Percentiles rank a stretch among this genome's conserved stretches.
These are phyloP conservation scores for Penicillium brevicompactum DNA, from an alignment of 2,329 filamentous ascomycete species.

Conservation along the genomic window DNA sequence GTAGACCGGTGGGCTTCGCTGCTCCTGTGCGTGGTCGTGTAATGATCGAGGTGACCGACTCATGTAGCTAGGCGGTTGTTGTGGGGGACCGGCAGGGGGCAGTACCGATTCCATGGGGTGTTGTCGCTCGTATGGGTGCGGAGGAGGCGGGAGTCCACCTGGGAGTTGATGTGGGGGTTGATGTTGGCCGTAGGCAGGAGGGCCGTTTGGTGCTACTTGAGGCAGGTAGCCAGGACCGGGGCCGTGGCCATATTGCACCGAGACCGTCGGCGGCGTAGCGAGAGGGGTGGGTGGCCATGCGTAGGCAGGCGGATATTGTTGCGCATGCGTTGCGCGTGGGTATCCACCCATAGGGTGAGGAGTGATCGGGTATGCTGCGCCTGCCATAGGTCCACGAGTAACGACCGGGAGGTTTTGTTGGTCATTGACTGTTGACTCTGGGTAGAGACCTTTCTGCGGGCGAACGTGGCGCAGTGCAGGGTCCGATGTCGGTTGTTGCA, in stretches of 20 bases:
- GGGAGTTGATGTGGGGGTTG: constrained; percentile 26
- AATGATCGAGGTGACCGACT: constrained; percentile 31
- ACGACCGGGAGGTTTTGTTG: constrained; percentile 77
- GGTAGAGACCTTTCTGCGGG: constrained; percentile 93
- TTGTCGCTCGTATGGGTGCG: constrained; percentile 36
- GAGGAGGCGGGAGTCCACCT: constrained; percentile 28
- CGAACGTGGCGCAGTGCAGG: constrained; percentile 77
- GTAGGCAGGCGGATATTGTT: constrained; percentile 44
- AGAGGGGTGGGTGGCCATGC: constrained; percentile 49
- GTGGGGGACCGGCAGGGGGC: constrained; percentile 25
- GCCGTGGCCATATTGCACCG: constrained; percentile 35
- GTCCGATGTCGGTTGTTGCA: constrained; percentile 82
- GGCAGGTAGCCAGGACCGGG: constrained; percentile 37
- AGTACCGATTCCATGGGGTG: constrained; percentile 33
- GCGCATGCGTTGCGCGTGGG: constrained; percentile 46
- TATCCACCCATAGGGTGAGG: constrained; percentile 59
- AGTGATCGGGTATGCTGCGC: constrained; percentile 55
- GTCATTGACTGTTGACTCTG: constrained; percentile 90
- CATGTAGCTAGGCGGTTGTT: constrained; percentile 24
- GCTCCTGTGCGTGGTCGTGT: constrained; percentile 29
- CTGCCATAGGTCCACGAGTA: constrained; percentile 71
- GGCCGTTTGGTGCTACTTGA: constrained; percentile 34
- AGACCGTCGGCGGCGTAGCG: constrained; percentile 44
- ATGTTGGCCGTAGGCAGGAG: constrained; percentile 35
- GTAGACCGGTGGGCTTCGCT: constrained; percentile 34